Percentiles rank a stretch among this genome's conserved stretches.
phyloP scores from a whole-genome alignment of 495 filamentous ascomycete species.

The Aspergillus biplanus region DNA sequence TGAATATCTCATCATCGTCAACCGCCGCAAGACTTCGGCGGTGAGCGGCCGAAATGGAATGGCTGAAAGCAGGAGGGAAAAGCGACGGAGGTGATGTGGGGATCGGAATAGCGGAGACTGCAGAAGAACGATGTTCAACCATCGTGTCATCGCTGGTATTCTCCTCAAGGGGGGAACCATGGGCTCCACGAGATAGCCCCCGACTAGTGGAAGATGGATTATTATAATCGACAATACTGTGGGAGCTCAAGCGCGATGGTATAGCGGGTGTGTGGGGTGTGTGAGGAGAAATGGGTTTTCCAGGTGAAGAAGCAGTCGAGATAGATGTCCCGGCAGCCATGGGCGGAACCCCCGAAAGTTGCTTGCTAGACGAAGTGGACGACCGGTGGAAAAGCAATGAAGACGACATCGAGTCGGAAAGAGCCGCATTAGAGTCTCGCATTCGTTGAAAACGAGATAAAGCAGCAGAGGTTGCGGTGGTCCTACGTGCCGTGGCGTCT shows the following conservation, averaged over 20 bases:
- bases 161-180: conserved; percentile 43
- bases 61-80: conserved; percentile 62
- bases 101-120: conserved; percentile 77
- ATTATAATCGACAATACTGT: conserved; percentile 78
- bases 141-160: conserved; percentile 39
- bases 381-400: conserved; percentile 82
- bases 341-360: conserved; percentile 78
- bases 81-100: conserved; percentile 76
- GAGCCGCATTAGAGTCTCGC: conserved; percentile 80
- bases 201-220: conserved; percentile 35
- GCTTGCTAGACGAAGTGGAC: conserved; percentile 80
- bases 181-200: conserved; percentile 32
- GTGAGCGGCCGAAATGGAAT: conserved; percentile 81
- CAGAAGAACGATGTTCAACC: conserved; percentile 49
- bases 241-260: conserved; percentile 87
- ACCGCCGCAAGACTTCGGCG: conserved; percentile 55
- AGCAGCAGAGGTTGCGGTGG: conserved; percentile 61
- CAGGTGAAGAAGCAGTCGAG: conserved; percentile 84
- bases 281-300: conserved; percentile 90
- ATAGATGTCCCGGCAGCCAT: conserved; percentile 83
- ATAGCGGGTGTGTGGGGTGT: conserved; percentile 94
- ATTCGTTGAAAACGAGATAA: conserved; percentile 79
- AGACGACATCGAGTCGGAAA: conserved; percentile 87
- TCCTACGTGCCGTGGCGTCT: conserved; percentile 62
- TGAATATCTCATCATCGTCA: conserved; percentile 67